Evolutionary conservation across 2,329 filamentous ascomycete genomes (phyloP), one percentile per base, ranked within the genome.

Genomic region (Fusarium annulatum): DNA sequence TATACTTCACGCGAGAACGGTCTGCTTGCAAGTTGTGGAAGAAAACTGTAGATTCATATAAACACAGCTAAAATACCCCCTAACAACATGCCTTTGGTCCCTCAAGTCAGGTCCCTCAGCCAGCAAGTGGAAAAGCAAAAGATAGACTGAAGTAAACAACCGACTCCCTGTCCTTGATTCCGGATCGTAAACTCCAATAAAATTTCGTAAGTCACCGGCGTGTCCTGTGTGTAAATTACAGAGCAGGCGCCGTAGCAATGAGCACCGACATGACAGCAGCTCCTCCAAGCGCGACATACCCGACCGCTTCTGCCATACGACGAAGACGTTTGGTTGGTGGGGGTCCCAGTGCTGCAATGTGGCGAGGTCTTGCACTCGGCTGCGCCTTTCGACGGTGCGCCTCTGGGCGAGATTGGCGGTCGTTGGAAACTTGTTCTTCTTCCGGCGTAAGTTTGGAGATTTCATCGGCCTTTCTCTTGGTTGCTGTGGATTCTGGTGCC

Each of bases 201-300:
- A 46, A 64, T 61, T 33, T 39, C 64, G 57, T 61, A 28, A n/a
- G 28, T 36, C 56, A 36, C n/a, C 56, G 33, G 51, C 23, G 15
- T 36, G 30, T 21, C n/a, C n/a, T 19, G 16, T 39, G 38, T 46
- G 39, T 15, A 19, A 28, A 79, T 43, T 63, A 70, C 43, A 78
- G 66, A 16, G 74, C 71, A 7, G 82, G 82, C 7, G 82, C 82
- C 7, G 82, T 84, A 26, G 81, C 82, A 57, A 84, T 84, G 41
- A 84, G 69, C 7, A 81, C 82, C 30, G 82, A 81, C 79, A 84
- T 80, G 43, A 83, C 82, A n/a, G 81, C 81, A 12, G 82, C 75
- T 26, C 82, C 82, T 12, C 82, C 82, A 7, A 84, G 71, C 9
- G 82, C 80, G 16, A 80, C 82, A 42, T 80, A 81, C 14, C 82